Conservation (phyloP, 352 stramenopile species). For the Globisporangium abappressorium region DNA sequence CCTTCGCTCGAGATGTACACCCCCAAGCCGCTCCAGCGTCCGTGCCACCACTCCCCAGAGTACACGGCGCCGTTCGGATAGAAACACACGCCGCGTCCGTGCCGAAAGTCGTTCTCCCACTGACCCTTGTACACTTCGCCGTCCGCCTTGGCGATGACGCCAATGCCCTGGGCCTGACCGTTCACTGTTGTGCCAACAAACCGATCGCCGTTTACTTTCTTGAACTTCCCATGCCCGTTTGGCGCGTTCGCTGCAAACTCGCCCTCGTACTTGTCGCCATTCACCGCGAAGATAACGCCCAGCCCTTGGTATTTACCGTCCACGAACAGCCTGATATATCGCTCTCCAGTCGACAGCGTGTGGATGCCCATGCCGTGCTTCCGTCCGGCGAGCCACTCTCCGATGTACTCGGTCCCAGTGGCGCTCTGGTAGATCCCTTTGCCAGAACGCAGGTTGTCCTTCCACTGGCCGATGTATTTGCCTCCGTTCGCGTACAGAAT, state of each 20-base stretch:
- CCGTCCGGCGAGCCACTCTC: conserved; percentile 68
- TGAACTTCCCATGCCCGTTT: conserved; percentile 62
- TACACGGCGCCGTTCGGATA: conserved; percentile 79
- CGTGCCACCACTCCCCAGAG: conserved; percentile 64
- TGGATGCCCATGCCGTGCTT: conserved; percentile 85
- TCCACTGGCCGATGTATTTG: conserved; percentile 85
- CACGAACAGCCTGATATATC: conserved; percentile 82
- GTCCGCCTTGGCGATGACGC: conserved; percentile 67
- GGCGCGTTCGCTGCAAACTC: conserved; percentile 40
- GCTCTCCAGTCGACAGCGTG: conserved; percentile 72
- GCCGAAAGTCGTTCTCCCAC: conserved; percentile 59
- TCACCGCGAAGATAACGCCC: conserved; percentile 52
- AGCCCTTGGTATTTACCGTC: conserved; percentile 75
- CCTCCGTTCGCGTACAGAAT: conserved; percentile 83
- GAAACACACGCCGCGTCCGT: conserved; percentile 67
- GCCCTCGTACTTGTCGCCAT: conserved; percentile 87
- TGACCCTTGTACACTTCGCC: conserved; percentile 91
- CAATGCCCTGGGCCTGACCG: conserved; percentile 70
- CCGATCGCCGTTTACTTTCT: conserved; percentile 60
- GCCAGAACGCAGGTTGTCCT: conserved; percentile 58
- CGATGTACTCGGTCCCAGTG: conserved; percentile 58
- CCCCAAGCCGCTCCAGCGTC: conserved; percentile 49
- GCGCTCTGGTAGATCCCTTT: conserved; percentile 64
- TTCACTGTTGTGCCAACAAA: conserved; percentile 67
- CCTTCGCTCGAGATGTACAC: conserved; percentile 68